Evolutionary conservation across 2,329 filamentous ascomycete species (phyloP).

Genomic region (Clarireedia sp.): DNA sequence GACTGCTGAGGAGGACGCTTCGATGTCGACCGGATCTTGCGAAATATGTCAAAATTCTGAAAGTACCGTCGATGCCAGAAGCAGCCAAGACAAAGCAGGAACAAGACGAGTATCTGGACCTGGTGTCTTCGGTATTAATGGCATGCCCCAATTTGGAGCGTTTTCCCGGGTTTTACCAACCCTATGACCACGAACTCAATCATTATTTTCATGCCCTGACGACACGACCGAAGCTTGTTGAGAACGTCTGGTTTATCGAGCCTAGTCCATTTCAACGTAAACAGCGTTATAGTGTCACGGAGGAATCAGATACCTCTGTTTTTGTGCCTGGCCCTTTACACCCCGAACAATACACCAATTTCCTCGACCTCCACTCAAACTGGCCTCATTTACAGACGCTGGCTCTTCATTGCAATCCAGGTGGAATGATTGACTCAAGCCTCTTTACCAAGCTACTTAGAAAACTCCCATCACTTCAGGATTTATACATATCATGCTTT

Average conservation of each 20-base stretch:
- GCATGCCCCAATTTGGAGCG: slow-evolving; percentile 57
- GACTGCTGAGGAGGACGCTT: slow-evolving; percentile 50
- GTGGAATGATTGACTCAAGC: slow-evolving; percentile 44
- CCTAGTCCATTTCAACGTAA: slow-evolving; percentile 30
- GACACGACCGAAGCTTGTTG: slow-evolving; percentile 45
- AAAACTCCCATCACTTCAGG: slow-evolving; percentile 45
- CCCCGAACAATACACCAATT: slow-evolving; percentile 35
- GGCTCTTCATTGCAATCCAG: slow-evolving; percentile 50
- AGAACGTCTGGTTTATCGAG: slow-evolving; percentile 51
- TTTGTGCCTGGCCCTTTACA: slow-evolving; percentile 34
- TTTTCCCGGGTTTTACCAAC: slow-evolving; percentile 45
- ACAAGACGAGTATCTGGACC: slow-evolving; percentile 46
- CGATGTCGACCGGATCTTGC: slow-evolving; percentile 46
- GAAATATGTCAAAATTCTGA: slow-evolving; percentile 47
- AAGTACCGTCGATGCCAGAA: slow-evolving; percentile 42
- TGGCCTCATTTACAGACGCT: slow-evolving; percentile 50
- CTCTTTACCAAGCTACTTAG: slow-evolving; percentile 44
- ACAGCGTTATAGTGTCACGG: slow-evolving; percentile 20
- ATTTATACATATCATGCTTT: slow-evolving; percentile 52
- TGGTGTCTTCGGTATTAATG: slow-evolving; percentile 54
- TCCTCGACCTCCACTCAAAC: slow-evolving; percentile 43
- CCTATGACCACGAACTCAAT: slow-evolving; percentile 49
- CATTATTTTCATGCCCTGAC: slow-evolving; percentile 52
- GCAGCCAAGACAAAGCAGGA: slow-evolving; percentile 29
- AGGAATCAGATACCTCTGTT: slow-evolving; percentile 17